Conservation (phyloP, 192 early-diverging fungal species). For the Linnemannia exigua region DNA sequence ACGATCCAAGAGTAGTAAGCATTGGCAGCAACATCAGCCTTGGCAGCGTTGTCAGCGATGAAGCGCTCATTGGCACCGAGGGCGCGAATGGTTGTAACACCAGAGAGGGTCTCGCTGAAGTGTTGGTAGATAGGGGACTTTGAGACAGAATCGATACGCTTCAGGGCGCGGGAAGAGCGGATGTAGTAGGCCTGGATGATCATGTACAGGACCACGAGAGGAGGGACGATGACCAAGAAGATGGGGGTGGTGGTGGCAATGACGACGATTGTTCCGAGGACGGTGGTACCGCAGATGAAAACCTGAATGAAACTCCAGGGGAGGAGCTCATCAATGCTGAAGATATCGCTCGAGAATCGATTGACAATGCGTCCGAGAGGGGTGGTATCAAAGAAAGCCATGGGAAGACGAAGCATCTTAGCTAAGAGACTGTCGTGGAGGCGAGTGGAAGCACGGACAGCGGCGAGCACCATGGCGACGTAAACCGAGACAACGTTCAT, state of each 20-base stretch:
- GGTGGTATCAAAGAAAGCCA: constrained; percentile 76
- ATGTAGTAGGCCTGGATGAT: constrained; percentile 75
- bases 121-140: constrained; percentile 86
- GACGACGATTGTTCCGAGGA: constrained; percentile 59
- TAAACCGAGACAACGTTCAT: constrained; percentile 32
- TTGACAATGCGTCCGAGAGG: constrained; percentile 81
- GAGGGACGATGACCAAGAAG: constrained; percentile 65
- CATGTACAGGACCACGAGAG: constrained; percentile 63
- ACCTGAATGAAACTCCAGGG: constrained; percentile 67
- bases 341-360: constrained; percentile 91
- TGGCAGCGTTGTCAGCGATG: constrained; percentile 45
- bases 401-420: constrained; percentile 74
- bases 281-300: constrained; percentile 54
- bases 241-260: constrained; percentile 62
- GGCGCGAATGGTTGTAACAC: constrained; percentile 77
- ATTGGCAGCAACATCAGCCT: constrained; percentile 62
- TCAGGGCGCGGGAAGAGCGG: constrained; percentile 81
- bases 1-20: constrained; percentile 83
- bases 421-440: constrained; percentile 76
- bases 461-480: constrained; percentile 42
- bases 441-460: constrained; percentile 71
- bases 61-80: constrained; percentile 69
- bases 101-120: constrained; percentile 75
- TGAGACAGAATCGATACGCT: constrained; percentile 86
- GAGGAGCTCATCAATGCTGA: constrained; percentile 81